Base-by-base conservation (phyloP, 2,329 filamentous ascomycete genomes). In the Aspergillus floridensis region DNA sequence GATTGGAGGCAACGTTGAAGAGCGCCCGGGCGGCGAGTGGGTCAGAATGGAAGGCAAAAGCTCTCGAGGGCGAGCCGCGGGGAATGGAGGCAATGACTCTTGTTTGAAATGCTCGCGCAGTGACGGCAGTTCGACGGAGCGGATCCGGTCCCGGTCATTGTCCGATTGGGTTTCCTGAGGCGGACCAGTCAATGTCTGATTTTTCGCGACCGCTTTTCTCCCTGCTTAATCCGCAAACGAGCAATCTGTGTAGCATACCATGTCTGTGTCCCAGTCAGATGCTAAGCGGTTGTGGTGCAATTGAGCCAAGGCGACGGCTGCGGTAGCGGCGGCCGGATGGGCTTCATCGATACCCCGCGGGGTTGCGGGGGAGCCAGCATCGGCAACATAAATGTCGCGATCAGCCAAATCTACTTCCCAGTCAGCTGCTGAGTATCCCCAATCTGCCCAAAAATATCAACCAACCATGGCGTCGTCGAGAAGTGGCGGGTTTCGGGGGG, bases 251-350 rank as follows among this genome's bases (percentile, higher is more conserved):
- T 60, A 65, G 82, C 85, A 77, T 82, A 92, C 90, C 76, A 83
- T 83, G 76, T 92, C 90, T 55, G 87, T 88, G 65, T 95, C 92
- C 85, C 88, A 90, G 60, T 92, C 89, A 46, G 85, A 82, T 60
- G 91, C 88, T 61, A 88, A 82, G 68, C 91, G 91, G 73, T 93
- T 87, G 70, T 86, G 88, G 72, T 91, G 88, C 69, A 98, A 83
- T 79, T 96, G 91, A 49, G 93, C 91, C 61, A 98, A 82, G 49
- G 91, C 92, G 55, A 91, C 91, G 50, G 93, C 93, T 57, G 93
- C 93, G 68, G 87, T 91, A 59, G 88, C 88, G 60, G 88, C 86
- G 84, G 75, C 83, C 82, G 68, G 88, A 81, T 71, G 84, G 76
- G 76, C 87, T 64, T 95, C 90, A 65, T 93, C 91, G 52, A 85